These are phyloP conservation scores for Aspergillus carlsbadensis DNA, from an alignment of 495 filamentous ascomycete species.

Conservation along the genomic window DNA sequence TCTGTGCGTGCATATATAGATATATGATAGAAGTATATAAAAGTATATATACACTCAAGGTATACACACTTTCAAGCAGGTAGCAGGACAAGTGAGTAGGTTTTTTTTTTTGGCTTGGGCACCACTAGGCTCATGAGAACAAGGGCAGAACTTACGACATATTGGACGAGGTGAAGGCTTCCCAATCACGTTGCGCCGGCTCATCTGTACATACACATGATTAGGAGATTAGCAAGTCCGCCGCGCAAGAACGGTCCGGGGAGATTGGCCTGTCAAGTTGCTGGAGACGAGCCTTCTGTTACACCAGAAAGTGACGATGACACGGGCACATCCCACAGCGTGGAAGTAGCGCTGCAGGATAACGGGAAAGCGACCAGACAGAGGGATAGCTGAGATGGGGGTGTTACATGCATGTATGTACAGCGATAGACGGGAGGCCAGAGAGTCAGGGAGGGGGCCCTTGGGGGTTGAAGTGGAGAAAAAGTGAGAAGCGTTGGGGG, in stretches of 20 bases:
- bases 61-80: slow-evolving; percentile 7
- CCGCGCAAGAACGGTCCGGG: slow-evolving; percentile 36
- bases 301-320: slow-evolving; percentile 45
- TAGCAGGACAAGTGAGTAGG: slow-evolving; percentile 2
- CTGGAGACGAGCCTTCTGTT: slow-evolving; percentile 35
- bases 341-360: slow-evolving; percentile 36
- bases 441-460: slow-evolving; percentile 23
- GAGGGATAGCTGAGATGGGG: slow-evolving; percentile 24
- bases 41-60: slow-evolving; percentile 14
- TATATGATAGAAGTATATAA: slow-evolving; percentile 1
- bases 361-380: slow-evolving; percentile 30
- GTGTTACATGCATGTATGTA: slow-evolving; percentile 26
- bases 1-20: slow-evolving; percentile 15
- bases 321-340: slow-evolving; percentile 44
- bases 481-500: slow-evolving; percentile 26
- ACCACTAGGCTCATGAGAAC: slow-evolving; percentile 18
- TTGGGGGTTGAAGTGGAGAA: slow-evolving; percentile 12
- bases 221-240: slow-evolving; percentile 43
- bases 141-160: slow-evolving; percentile 53
- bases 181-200: slow-evolving; percentile 40
- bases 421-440: slow-evolving; percentile 12
- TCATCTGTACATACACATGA: slow-evolving; percentile 48
- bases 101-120: slow-evolving; percentile 1
- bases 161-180: slow-evolving; percentile 37
- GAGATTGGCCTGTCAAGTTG: slow-evolving; percentile 34